These are phyloP conservation scores for Leptomonas seymouri DNA, from an alignment of 208 protist genomes.

Conservation along the genomic window DNA sequence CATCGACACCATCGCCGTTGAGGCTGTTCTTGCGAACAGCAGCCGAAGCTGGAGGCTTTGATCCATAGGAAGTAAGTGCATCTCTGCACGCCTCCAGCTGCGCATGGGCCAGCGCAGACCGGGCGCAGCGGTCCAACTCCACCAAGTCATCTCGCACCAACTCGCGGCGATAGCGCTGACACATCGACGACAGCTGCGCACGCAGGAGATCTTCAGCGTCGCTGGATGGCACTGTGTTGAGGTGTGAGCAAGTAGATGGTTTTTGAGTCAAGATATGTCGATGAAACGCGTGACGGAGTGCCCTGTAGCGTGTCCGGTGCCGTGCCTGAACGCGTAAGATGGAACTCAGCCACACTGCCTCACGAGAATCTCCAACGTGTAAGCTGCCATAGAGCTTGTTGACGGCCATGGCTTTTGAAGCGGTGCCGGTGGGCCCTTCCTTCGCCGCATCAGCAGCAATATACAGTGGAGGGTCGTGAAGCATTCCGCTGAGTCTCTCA, in stretches of 20 bases:
- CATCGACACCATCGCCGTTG: no score
- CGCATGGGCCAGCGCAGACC: neutral
- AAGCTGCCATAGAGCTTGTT: no score
- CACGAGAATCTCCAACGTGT: neutral
- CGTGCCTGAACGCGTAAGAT: neutral
- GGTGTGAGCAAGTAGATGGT: neutral
- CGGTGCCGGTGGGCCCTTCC: neutral
- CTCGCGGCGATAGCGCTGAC: slow-evolving; percentile 4
- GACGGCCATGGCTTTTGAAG: neutral
- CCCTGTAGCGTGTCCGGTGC: neutral
- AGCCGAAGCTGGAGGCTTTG: neutral
- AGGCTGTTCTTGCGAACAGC: no score
- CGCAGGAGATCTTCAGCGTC: neutral
- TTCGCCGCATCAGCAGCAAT: neutral
- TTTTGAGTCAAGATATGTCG: neutral
- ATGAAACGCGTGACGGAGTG: neutral
- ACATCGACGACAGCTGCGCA: neutral
- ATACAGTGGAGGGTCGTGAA: neutral
- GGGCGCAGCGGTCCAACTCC: slow-evolving; percentile 6
- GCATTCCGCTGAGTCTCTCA: neutral
- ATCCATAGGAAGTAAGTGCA: neutral
- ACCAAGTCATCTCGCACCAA: neutral
- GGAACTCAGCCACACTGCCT: neutral
- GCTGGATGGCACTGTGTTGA: neutral
- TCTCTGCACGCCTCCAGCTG: neutral